phyloP scores from a whole-genome alignment of 148 eudicot species.

The Camellia lanceoleosa region DNA sequence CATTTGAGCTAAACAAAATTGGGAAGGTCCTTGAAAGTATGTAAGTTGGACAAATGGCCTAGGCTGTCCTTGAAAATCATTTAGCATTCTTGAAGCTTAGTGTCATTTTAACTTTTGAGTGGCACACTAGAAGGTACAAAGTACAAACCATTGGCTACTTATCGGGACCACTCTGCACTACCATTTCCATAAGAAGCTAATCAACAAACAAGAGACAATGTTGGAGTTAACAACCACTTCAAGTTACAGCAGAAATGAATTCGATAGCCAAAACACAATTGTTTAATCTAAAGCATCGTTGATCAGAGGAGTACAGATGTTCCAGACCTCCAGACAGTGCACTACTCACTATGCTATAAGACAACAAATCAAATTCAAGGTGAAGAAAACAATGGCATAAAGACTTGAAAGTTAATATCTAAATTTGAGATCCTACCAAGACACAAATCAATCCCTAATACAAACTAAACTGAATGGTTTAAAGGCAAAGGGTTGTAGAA shows the following conservation, averaged over 20 bases:
- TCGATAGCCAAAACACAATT: neutral
- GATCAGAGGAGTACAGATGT: neutral
- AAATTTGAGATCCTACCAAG: neutral
- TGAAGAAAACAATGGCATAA: constrained; percentile 13
- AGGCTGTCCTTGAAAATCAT: neutral
- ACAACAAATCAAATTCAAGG: constrained; percentile 1
- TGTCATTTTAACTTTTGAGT: neutral
- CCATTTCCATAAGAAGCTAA: neutral
- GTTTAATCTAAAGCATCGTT: neutral
- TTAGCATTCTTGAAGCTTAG: constrained; percentile 1
- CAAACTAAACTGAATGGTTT: neutral
- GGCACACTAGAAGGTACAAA: neutral
- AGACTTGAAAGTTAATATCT: neutral
- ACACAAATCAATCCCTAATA: neutral
- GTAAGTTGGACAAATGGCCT: neutral
- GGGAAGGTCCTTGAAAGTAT: neutral
- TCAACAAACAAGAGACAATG: neutral
- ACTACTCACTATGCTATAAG: neutral
- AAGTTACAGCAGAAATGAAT: constrained; percentile 6
- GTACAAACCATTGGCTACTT: neutral
- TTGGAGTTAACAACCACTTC: neutral
- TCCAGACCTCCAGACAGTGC: neutral
- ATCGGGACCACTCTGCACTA: neutral
- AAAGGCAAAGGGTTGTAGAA: constrained; percentile 1
- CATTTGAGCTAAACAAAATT: neutral